Conservation (phyloP, 2,329 filamentous ascomycete genomes). For the Exophiala xenobiotica region DNA sequence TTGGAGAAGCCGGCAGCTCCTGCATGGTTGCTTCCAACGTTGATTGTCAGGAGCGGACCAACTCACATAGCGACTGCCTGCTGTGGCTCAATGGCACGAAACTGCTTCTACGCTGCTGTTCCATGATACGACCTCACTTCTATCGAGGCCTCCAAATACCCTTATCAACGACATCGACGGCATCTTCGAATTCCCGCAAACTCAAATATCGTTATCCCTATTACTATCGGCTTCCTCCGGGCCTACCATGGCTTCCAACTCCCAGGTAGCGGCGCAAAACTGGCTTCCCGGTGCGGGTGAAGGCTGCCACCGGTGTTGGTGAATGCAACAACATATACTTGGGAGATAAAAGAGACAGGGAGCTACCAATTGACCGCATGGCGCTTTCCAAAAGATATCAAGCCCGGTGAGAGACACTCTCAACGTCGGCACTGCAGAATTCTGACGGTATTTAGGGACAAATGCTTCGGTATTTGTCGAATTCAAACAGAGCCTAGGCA, state of each 20-base stretch:
- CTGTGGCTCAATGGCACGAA: no score
- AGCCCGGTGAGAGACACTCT: conserved; percentile 32
- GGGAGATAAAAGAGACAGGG: conserved; percentile 33
- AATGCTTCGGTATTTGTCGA: conserved; percentile 27
- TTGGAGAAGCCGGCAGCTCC: no score
- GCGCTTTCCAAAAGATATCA: conserved; percentile 38
- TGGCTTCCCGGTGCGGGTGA: neutral
- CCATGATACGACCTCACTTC: no score
- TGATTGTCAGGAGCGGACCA: no score
- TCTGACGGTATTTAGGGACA: conserved; percentile 27
- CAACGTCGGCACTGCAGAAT: neutral
- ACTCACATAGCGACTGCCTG: no score
- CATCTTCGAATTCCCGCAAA: no score
- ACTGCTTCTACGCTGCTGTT: no score
- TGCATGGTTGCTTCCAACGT: no score
- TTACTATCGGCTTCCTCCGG: neutral
- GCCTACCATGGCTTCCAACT: neutral
- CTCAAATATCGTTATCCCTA: neutral
- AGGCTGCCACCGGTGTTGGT: conserved; percentile 41
- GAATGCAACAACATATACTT: conserved; percentile 44
- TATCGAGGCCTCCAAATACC: no score
- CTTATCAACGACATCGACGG: no score
- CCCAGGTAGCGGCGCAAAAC: neutral
- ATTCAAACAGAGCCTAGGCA: conserved; percentile 4
- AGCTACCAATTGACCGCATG: conserved; percentile 42